Evolutionary conservation across 495 filamentous ascomycete species (phyloP).

Genomic region (Lineolata rhizophorae): DNA sequence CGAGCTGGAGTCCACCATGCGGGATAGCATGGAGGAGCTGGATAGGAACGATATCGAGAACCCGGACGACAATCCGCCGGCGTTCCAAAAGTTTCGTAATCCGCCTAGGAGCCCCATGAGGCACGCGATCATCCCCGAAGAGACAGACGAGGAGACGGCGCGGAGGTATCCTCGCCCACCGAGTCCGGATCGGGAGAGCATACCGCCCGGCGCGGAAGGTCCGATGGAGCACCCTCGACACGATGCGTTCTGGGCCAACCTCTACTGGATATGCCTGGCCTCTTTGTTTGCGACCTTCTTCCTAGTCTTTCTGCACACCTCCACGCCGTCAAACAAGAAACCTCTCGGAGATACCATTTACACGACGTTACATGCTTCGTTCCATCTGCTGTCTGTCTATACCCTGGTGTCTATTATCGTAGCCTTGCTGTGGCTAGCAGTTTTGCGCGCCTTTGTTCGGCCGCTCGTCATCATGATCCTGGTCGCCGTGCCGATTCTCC

Average conservation of each 20-base stretch:
- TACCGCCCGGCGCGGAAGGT: conserved; percentile 26
- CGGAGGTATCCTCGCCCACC: conserved; percentile 18
- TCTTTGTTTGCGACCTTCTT: conserved; percentile 70
- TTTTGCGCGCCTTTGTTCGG: conserved; percentile 67
- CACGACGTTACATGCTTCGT: conserved; percentile 64
- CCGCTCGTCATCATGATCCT: conserved; percentile 57
- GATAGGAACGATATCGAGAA: conserved; percentile 33
- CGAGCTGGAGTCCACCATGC: conserved; percentile 48
- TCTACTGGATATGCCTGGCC: conserved; percentile 69
- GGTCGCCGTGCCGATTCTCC: conserved; percentile 61
- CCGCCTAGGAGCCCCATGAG: no score
- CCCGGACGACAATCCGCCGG: conserved; percentile 51
- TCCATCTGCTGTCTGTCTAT: conserved; percentile 72
- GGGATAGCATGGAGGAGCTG: conserved; percentile 18
- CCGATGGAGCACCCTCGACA: conserved; percentile 33
- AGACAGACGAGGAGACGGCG: conserved; percentile 23
- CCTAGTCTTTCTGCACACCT: conserved; percentile 73
- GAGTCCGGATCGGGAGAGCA: conserved; percentile 22
- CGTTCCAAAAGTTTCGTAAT: conserved; percentile 64
- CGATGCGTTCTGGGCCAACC: conserved; percentile 77
- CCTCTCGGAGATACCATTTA: conserved; percentile 83
- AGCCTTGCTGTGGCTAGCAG: conserved; percentile 73
- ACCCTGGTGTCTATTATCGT: conserved; percentile 77
- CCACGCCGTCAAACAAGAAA: conserved; percentile 35
- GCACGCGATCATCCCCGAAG: conserved; percentile 21